Evolutionary conservation across 495 filamentous ascomycete genomes (phyloP), one percentile per base, ranked within the genome.

Genomic region (Tricharina praecox): DNA sequence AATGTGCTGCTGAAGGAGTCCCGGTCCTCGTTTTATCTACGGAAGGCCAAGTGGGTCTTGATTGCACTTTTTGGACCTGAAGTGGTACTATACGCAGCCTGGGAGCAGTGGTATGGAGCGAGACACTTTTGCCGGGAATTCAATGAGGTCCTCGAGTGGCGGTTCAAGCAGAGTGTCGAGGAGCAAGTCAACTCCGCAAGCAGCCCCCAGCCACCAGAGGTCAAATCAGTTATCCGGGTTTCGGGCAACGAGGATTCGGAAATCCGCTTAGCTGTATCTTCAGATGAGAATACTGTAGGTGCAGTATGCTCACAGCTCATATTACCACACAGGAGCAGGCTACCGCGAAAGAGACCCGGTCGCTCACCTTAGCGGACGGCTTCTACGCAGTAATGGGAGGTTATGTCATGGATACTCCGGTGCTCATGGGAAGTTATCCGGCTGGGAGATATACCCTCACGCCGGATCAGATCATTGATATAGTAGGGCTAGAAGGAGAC

Each of bases 301-400:
- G 28, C 5, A 32, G 28, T 32, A 5, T 13, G 13, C 28, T 32
- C 28, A 5, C 28, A 32, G 28, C 28, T 13, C 28, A 32, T 32
- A 5, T 32, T 32, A 32, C 28, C 28, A 5, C 28, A 32, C 28
- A 32, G 5, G 13, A n/a, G n/a, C n/a, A n/a, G n/a, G n/a, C n/a
- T n/a, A n/a, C n/a, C n/a, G n/a, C n/a, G n/a, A n/a, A n/a, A n/a
- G n/a, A n/a, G n/a, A n/a, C n/a, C n/a, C n/a, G n/a, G n/a, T n/a
- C n/a, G n/a, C n/a, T n/a, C 28, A 32, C 5, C 28, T 13, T 43
- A 21, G 18, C 7, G 8, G 21, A 19, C 4, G 25, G 43, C 7
- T 46, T 46, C 48, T 63, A 50, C 24, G 60, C 50, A n/a, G 30
- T 48, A 3, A 62, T 60, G 55, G 60, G 61, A 4, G 60, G 60